These are phyloP conservation scores for Peterozyma xylosa DNA, from an alignment of 805 yeast species.

Conservation along the genomic window DNA sequence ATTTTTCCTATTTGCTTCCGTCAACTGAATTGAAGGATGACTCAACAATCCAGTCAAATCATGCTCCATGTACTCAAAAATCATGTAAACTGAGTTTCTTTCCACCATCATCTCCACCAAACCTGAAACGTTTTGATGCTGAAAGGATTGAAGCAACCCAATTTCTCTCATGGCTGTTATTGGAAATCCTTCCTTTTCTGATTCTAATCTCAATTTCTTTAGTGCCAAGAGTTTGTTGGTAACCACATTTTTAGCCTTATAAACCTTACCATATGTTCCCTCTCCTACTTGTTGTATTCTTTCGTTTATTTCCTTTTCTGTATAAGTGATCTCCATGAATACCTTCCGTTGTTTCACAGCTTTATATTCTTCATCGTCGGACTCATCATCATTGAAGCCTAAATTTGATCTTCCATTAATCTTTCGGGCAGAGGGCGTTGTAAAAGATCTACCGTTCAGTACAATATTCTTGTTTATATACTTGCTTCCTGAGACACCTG, in stretches of 20 bases:
- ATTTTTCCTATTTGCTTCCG: slow-evolving; percentile 59
- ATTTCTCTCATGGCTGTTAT: slow-evolving; percentile 93
- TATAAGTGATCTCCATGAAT: slow-evolving; percentile 4
- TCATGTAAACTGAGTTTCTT: slow-evolving; percentile 69
- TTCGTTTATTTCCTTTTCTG: slow-evolving; percentile 42
- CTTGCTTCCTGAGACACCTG: not conserved
- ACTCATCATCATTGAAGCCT: slow-evolving; percentile 7
- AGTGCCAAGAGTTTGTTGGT: slow-evolving; percentile 78
- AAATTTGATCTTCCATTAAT: slow-evolving; percentile 5
- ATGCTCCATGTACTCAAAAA: slow-evolving; percentile 89
- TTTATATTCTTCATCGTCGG: slow-evolving; percentile 5
- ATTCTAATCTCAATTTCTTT: slow-evolving; percentile 75
- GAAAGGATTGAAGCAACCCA: slow-evolving; percentile 71
- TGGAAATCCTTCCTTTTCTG: slow-evolving; percentile 92
- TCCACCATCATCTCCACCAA: slow-evolving; percentile 88
- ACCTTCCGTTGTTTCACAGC: slow-evolving; percentile 1
- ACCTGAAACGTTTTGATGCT: slow-evolving; percentile 77
- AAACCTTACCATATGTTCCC: slow-evolving; percentile 96
- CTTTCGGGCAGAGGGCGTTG: slow-evolving; percentile 4
- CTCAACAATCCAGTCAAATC: slow-evolving; percentile 84
- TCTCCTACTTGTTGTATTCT: slow-evolving; percentile 92
- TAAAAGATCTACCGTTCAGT: slow-evolving; percentile 2
- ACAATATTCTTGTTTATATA: slow-evolving; percentile 1
- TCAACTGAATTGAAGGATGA: slow-evolving; percentile 59
- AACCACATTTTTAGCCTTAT: slow-evolving; percentile 67